These are phyloP conservation scores for Wickerhamiella spandovensis DNA, from an alignment of 805 yeast genomes.

Conservation along the genomic window DNA sequence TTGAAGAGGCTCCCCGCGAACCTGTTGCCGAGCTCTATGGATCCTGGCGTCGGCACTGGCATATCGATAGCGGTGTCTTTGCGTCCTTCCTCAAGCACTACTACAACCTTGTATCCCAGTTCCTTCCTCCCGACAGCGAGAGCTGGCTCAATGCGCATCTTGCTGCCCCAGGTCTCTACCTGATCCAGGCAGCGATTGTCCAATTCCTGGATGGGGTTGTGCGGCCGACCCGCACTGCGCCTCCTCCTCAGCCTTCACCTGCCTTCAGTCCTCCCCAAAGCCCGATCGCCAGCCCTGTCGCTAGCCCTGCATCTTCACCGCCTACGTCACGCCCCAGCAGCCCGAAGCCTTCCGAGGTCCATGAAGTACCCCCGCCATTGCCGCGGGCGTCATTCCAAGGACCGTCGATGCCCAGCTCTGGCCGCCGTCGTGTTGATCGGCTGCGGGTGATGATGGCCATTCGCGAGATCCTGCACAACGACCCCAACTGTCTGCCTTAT, in stretches of 20 bases:
- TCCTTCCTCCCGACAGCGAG: conserved; percentile 13
- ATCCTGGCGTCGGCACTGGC: conserved; percentile 27
- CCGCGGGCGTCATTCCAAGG: background rate
- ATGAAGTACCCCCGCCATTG: background rate
- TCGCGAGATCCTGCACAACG: conserved; percentile 28
- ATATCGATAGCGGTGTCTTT: conserved; percentile 26
- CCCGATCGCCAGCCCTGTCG: background rate
- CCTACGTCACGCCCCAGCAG: conserved; percentile 1
- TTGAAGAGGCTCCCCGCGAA: conserved; percentile 3
- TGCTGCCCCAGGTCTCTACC: conserved; percentile 23
- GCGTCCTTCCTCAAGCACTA: conserved; percentile 31
- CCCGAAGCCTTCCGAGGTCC: background rate
- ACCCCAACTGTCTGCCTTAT: conserved; percentile 21
- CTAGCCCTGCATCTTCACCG: conserved; percentile 1
- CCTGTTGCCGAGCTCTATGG: conserved; percentile 19
- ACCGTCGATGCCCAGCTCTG: background rate
- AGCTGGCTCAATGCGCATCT: conserved; percentile 10
- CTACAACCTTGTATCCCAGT: conserved; percentile 23
- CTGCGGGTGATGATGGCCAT: conserved; percentile 23
- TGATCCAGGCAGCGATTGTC: conserved; percentile 19
- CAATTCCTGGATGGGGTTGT: conserved; percentile 13
- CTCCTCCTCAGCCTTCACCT: background rate
- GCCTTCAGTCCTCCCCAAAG: background rate
- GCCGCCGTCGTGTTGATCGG: conserved; percentile 22
- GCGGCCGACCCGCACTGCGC: background rate